phyloP scores from a whole-genome alignment of 768 basidiomycete genomes.

The Russula olivacea region DNA sequence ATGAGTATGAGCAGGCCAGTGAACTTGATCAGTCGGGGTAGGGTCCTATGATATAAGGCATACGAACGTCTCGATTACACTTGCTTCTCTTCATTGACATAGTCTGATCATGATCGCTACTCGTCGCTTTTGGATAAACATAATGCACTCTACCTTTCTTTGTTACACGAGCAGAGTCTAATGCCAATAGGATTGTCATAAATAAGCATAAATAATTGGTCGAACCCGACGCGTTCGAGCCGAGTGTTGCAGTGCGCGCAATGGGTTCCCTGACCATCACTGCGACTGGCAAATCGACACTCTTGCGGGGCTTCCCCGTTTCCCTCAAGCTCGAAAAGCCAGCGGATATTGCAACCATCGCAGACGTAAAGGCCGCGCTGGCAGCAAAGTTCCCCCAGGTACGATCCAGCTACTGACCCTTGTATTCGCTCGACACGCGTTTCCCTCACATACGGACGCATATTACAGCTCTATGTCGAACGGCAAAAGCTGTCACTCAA shows the following conservation, averaged over 20 bases:
- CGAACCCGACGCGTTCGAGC: not conserved
- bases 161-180: too few relatives aligned
- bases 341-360: constrained; percentile 48
- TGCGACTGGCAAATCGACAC: constrained; percentile 38
- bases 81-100: not conserved
- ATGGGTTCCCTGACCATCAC: constrained; percentile 53
- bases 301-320: constrained; percentile 49
- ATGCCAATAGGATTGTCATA: too few relatives aligned
- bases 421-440: not conserved
- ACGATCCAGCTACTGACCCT: constrained; percentile 15
- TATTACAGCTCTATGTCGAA: constrained; percentile 55
- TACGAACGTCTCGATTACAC: too few relatives aligned
- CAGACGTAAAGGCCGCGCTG: constrained; percentile 64
- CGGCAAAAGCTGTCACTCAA: constrained; percentile 71
- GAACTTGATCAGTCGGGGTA: constrained; percentile 10
- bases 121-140: too few relatives aligned
- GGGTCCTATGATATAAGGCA: not conserved
- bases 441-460: not conserved
- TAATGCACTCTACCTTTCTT: too few relatives aligned
- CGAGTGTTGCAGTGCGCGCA: not conserved
- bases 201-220: not conserved
- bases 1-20: constrained; percentile 10
- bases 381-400: constrained; percentile 50
- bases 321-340: constrained; percentile 46
- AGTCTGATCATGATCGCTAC: too few relatives aligned